Evolutionary conservation across 208 protist species (phyloP).

Genomic region (Crithidia bombi): DNA sequence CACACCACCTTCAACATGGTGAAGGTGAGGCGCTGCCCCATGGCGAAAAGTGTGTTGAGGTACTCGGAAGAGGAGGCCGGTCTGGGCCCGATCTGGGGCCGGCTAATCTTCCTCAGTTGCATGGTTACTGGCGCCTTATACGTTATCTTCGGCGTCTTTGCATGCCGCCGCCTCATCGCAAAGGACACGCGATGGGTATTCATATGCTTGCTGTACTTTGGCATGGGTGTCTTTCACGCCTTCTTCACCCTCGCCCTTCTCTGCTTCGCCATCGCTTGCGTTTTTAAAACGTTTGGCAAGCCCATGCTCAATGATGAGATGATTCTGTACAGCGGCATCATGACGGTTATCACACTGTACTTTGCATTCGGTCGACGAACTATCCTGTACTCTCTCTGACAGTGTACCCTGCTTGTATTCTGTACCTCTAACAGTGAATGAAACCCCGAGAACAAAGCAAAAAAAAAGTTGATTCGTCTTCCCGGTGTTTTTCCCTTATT

Average conservation of each 20-base stretch:
- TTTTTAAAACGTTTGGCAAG: conserved; percentile 66
- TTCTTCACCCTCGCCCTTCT: conserved; percentile 67
- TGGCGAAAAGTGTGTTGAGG: conserved; percentile 35
- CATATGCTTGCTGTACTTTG: conserved; percentile 56
- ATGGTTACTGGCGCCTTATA: conserved; percentile 60
- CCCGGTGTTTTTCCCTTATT: not conserved
- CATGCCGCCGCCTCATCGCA: conserved; percentile 59
- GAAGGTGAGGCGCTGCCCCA: not conserved
- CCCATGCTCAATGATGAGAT: conserved; percentile 48
- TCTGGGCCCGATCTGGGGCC: conserved; percentile 47
- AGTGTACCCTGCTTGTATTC: not conserved
- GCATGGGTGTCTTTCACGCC: conserved; percentile 69
- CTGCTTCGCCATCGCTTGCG: conserved; percentile 66
- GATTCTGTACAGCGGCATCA: conserved; percentile 58
- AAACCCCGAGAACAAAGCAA: not conserved
- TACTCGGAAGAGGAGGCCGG: conserved; percentile 20
- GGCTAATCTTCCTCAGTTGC: conserved; percentile 66
- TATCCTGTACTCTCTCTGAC: conserved; percentile 74
- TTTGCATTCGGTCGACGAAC: conserved; percentile 74
- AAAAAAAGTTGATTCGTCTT: not conserved
- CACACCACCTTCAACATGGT: not conserved
- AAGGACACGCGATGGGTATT: conserved; percentile 63
- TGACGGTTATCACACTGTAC: conserved; percentile 71
- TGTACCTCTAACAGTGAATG: not conserved
- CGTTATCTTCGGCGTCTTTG: conserved; percentile 63